Percentiles rank a stretch among this genome's conserved stretches.
phyloP scores from a whole-genome alignment of 75 land plant species.

The Pseudotsuga menziesii region DNA sequence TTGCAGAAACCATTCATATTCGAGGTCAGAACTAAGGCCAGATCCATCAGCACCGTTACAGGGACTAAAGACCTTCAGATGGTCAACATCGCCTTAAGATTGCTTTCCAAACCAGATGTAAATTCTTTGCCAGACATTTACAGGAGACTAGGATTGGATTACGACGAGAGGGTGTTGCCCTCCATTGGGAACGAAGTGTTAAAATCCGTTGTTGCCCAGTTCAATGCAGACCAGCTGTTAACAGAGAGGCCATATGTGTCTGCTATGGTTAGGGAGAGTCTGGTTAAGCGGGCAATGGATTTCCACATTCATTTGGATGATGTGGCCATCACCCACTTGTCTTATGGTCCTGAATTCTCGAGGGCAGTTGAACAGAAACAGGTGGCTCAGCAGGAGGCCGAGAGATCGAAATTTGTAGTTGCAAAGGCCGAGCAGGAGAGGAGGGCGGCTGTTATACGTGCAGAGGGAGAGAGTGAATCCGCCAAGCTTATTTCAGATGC shows the following conservation, averaged over 20 bases:
- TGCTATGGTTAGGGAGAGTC: conserved; percentile 22
- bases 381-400: conserved; percentile 40
- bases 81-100: conserved; percentile 78
- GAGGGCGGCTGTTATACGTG: conserved; percentile 28
- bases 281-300: conserved; percentile 22
- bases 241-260: conserved; percentile 32
- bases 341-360: conserved; percentile 33
- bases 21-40: conserved; percentile 79
- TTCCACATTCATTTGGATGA: conserved; percentile 29
- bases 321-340: conserved; percentile 33
- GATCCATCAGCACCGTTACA: conserved; percentile 68
- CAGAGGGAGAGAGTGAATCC: conserved; percentile 33
- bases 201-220: conserved; percentile 35
- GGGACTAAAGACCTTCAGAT: conserved; percentile 96
- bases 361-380: conserved; percentile 36
- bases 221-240: conserved; percentile 34
- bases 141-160: conserved; percentile 25
- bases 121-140: conserved; percentile 16
- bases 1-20: conserved; percentile 85
- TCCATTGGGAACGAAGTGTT: conserved; percentile 33
- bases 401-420: conserved; percentile 32
- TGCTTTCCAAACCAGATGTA: conserved; percentile 69
- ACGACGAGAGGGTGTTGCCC: conserved; percentile 32
- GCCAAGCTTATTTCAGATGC: conserved; percentile 35
- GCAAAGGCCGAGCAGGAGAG: conserved; percentile 36